These are phyloP conservation scores for Bocquillonia castaneifolia DNA, from an alignment of 441 rosid species.

Conservation along the genomic window DNA sequence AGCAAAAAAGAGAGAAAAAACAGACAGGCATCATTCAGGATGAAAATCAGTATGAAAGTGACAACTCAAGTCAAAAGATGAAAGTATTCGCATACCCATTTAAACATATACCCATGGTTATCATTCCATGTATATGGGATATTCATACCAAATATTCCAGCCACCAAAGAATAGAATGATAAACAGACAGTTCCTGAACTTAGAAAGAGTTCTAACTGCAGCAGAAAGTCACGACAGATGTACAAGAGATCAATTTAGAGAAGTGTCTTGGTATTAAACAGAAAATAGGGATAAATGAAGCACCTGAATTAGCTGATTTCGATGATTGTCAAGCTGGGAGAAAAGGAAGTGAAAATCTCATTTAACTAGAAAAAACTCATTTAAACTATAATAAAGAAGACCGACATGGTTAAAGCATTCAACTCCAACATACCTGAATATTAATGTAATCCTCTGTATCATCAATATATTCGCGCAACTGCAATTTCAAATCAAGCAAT, in stretches of 20 bases:
- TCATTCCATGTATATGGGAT: slow-evolving; percentile 83
- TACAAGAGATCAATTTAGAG: not conserved
- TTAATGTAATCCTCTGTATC: slow-evolving; percentile 98
- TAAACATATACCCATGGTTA: slow-evolving; percentile 60
- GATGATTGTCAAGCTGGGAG: slow-evolving; percentile 92
- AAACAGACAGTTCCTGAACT: slow-evolving; percentile 74
- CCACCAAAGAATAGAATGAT: slow-evolving; percentile 64
- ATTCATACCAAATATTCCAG: slow-evolving; percentile 88
- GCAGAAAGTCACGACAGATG: slow-evolving; percentile 2
- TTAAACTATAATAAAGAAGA: too few species aligned
- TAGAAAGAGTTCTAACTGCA: slow-evolving; percentile 83
- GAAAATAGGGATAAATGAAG: not conserved
- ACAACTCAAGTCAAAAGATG: not conserved
- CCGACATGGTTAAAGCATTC: not conserved
- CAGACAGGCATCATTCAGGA: not conserved
- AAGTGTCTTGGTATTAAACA: not conserved
- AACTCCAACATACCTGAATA: slow-evolving; percentile 58
- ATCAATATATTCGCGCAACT: slow-evolving; percentile 93
- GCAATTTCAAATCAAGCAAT: slow-evolving; percentile 32
- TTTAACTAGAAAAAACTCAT: not conserved
- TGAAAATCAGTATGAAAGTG: not conserved
- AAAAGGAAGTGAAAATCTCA: slow-evolving; percentile 1
- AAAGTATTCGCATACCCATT: slow-evolving; percentile 53
- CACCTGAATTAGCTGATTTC: slow-evolving; percentile 97
- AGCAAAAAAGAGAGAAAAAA: not conserved